phyloP scores from a whole-genome alignment of 148 eudicot genomes.

The Rhododendron griersonianum region DNA sequence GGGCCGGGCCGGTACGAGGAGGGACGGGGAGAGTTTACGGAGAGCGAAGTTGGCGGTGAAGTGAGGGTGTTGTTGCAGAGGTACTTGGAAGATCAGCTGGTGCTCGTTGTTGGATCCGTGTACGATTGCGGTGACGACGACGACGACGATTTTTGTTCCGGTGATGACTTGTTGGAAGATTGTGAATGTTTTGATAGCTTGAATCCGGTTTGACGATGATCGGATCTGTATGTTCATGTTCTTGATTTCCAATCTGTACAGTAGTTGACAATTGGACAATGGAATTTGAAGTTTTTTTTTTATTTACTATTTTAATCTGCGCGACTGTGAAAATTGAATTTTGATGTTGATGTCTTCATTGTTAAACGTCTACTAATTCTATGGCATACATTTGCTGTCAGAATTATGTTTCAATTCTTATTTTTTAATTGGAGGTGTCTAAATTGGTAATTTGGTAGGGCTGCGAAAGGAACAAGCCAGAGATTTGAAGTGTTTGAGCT shows the following conservation, averaged over 20 bases:
- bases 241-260: background rate
- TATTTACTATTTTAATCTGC: background rate
- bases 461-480: too few relatives aligned
- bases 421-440: background rate
- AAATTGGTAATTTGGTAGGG: background rate
- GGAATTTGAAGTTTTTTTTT: background rate
- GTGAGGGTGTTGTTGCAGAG: constrained; percentile 41
- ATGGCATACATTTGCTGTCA: background rate
- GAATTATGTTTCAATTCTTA: background rate
- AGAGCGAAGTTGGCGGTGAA: constrained; percentile 21
- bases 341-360: background rate
- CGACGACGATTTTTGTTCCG: background rate
- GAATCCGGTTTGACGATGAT: background rate
- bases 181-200: constrained; percentile 18
- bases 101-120: constrained; percentile 31
- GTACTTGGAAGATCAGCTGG: constrained; percentile 56
- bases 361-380: background rate
- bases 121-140: constrained; percentile 30
- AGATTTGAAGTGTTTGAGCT: background rate
- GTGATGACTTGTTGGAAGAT: background rate
- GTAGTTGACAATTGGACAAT: background rate
- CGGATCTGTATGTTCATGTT: background rate
- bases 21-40: background rate
- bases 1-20: background rate
- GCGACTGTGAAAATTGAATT: background rate